phyloP scores from a whole-genome alignment of 2,329 filamentous ascomycete species.

The Alternaria sp. region DNA sequence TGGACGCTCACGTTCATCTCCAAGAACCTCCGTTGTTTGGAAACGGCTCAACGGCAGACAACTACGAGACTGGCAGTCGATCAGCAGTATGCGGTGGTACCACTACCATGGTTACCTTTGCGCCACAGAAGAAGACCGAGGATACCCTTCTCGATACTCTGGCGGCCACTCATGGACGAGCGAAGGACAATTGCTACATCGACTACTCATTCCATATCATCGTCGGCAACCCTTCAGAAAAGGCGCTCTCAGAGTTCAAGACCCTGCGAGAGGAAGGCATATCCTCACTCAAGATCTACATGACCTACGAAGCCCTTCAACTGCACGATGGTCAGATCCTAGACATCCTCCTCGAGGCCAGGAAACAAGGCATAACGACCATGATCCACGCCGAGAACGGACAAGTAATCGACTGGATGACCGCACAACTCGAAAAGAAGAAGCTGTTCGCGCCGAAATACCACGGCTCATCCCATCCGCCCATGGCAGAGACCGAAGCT shows the following conservation, averaged over 20 bases:
- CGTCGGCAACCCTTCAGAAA: constrained; percentile 46
- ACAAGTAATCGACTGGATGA: constrained; percentile 62
- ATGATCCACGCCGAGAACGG: constrained; percentile 64
- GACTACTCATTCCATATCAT: constrained; percentile 56
- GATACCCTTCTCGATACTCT: constrained; percentile 54
- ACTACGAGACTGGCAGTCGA: constrained; percentile 51
- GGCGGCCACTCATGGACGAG: constrained; percentile 51
- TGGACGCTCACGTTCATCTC: constrained; percentile 57
- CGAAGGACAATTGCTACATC: constrained; percentile 54
- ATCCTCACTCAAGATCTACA: constrained; percentile 53
- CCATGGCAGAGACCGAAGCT: constrained; percentile 59
- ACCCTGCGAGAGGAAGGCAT: constrained; percentile 46
- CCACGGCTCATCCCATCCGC: constrained; percentile 58
- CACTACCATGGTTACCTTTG: constrained; percentile 58
- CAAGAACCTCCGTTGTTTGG: constrained; percentile 55
- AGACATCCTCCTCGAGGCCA: constrained; percentile 48
- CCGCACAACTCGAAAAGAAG: constrained; percentile 58
- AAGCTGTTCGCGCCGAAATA: constrained; percentile 59
- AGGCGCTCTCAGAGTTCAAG: constrained; percentile 45
- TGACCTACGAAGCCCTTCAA: constrained; percentile 51
- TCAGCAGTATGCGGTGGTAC: constrained; percentile 58
- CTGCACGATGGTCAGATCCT: constrained; percentile 49
- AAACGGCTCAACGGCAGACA: constrained; percentile 49
- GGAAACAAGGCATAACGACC: constrained; percentile 57
- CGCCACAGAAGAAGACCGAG: constrained; percentile 54